These are phyloP conservation scores for Colletotrichum godetiae DNA, from an alignment of 2,329 filamentous ascomycete genomes.

Conservation along the genomic window DNA sequence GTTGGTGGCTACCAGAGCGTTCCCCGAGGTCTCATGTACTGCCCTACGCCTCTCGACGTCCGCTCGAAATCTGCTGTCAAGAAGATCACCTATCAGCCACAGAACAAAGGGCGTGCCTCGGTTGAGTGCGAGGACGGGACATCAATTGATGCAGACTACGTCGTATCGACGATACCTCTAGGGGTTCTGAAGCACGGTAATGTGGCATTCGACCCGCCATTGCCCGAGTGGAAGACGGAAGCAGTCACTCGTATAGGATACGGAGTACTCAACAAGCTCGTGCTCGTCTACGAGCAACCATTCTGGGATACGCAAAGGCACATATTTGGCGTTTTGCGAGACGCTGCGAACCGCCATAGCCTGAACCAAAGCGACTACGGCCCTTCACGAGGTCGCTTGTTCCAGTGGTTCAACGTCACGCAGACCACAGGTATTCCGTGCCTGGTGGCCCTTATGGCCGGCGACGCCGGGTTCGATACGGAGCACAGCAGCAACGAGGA, in stretches of 20 bases:
- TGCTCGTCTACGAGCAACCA: conserved; percentile 86
- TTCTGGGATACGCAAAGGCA: conserved; percentile 94
- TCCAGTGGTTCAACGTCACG: conserved; percentile 97
- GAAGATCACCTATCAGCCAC: conserved; percentile 73
- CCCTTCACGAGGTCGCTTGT: conserved; percentile 86
- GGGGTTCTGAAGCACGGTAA: conserved; percentile 89
- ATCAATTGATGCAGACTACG: conserved; percentile 82
- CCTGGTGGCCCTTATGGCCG: conserved; percentile 93
- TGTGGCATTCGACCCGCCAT: conserved; percentile 86
- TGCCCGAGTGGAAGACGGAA: conserved; percentile 88
- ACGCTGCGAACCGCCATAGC: conserved; percentile 76
- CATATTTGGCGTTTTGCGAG: conserved; percentile 92
- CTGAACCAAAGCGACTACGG: conserved; percentile 84
- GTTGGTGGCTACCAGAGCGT: conserved; percentile 94
- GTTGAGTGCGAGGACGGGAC: conserved; percentile 84
- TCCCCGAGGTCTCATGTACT: conserved; percentile 84
- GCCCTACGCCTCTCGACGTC: conserved; percentile 81
- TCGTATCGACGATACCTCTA: conserved; percentile 91
- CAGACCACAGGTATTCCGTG: conserved; percentile 90
- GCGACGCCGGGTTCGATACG: conserved; percentile 90
- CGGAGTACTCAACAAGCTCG: conserved; percentile 94
- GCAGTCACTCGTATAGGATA: conserved; percentile 89
- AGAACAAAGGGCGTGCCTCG: conserved; percentile 44
- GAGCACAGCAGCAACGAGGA: conserved; percentile 81
- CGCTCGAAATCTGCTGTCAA: conserved; percentile 79